Evolutionary conservation across 2,329 filamentous ascomycete genomes (phyloP), one percentile per base, ranked within the genome.

Genomic region (Cephalotrichum gorgonifer): DNA sequence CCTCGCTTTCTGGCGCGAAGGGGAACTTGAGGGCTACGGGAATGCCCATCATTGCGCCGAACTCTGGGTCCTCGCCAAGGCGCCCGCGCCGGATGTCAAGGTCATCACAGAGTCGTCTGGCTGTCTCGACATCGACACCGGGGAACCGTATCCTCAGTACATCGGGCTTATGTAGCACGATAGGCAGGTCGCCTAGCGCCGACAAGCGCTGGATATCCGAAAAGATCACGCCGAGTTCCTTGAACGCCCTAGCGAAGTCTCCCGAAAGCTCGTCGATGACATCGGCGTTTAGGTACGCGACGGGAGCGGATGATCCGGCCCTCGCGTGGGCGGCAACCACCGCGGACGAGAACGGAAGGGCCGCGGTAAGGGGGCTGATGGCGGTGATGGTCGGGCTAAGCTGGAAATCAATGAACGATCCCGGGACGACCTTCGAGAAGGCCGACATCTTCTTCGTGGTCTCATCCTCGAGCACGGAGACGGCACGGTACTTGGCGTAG

Each of bases 331-430:
- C n/a, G 25, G 20, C 26, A 17, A 46, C 22, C 41, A 41, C 28
- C 12, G 47, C 44, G 35, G 53, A 25, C 20, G 43, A 12, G 22
- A 48, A 39, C 20, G 78, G 70, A 50, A 85, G 67, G 11, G 69
- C 72, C 9, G 74, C 74, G 50, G 74, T 75, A 39, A 94, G 71
- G 9, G 86, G 82, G 56, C 84, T 85, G 51, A 98, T 76, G 27
- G 91, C 88, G 28, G 91, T 97, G 61, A 97, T 81, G 51, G 87
- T 94, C 3, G 93, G 93, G 65, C 81, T 88, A 58, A 97, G 72
- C 57, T 82, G 76, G 70, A 97, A 98, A 66, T 95, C 89, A 61
- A 98, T 75, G 64, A 80, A 91, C 1, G 90, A 86, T 25, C 93
- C 93, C 3, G 88, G 81, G 3, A 69, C 54, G 65, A 59, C 65